Percentiles rank a stretch among this genome's conserved stretches.
These are phyloP conservation scores for Syzygium oleosum DNA, from an alignment of 345 rosid species.

Conservation along the genomic window DNA sequence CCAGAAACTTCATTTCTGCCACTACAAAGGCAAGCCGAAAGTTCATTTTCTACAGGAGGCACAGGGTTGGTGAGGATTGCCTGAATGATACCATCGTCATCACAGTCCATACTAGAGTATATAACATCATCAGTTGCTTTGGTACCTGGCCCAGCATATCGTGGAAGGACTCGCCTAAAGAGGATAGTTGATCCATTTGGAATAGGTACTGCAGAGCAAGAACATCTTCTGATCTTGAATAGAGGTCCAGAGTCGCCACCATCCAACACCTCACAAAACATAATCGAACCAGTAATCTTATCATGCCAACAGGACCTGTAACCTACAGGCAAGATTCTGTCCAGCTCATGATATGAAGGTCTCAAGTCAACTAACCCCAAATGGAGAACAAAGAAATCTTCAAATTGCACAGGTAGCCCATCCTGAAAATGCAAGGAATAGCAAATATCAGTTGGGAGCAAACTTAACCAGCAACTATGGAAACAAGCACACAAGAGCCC, in stretches of 20 bases:
- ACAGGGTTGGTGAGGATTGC: constrained; percentile 58
- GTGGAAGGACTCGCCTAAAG: constrained; percentile 22
- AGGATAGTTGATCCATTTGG: constrained; percentile 64
- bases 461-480: not conserved
- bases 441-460: not conserved
- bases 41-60: constrained; percentile 56
- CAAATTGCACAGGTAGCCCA: constrained; percentile 79
- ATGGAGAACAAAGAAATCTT: constrained; percentile 81
- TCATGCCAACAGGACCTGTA: constrained; percentile 98
- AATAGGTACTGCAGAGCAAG: constrained; percentile 54
- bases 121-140: constrained; percentile 16
- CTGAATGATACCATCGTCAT: constrained; percentile 37
- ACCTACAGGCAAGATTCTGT: constrained; percentile 70
- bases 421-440: constrained; percentile 45
- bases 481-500: not conserved
- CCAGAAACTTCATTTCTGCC: constrained; percentile 13
- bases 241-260: constrained; percentile 86
- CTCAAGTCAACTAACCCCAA: constrained; percentile 73
- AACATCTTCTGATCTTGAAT: constrained; percentile 71
- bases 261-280: constrained; percentile 72
- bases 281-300: constrained; percentile 85
- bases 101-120: constrained; percentile 24
- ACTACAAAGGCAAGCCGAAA: constrained; percentile 42
- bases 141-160: constrained; percentile 18
- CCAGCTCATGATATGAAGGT: constrained; percentile 65